These are phyloP conservation scores for Mycena crocata DNA, from an alignment of 768 basidiomycete genomes.

Conservation along the genomic window DNA sequence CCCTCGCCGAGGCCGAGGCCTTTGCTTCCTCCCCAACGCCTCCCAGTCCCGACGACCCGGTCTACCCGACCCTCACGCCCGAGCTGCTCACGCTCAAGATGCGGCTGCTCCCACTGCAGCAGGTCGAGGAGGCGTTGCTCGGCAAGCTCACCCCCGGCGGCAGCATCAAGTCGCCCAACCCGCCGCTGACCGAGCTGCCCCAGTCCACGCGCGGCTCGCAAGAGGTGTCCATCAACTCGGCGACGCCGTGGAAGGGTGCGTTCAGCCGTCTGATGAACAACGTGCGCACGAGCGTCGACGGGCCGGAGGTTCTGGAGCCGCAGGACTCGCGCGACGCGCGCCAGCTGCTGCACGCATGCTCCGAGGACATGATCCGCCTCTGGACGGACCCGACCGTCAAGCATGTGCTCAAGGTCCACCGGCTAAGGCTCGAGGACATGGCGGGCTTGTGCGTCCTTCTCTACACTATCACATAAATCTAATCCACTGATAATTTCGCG, in stretches of 20 bases:
- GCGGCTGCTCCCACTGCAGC: slow-evolving; percentile 62
- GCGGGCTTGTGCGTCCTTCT: slow-evolving; percentile 44
- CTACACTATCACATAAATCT: too few species aligned
- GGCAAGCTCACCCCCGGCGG: slow-evolving; percentile 57
- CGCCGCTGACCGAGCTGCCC: slow-evolving; percentile 26
- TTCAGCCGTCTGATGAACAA: slow-evolving; percentile 48
- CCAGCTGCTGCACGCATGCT: slow-evolving; percentile 58
- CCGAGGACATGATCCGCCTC: slow-evolving; percentile 61
- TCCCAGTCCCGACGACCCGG: slow-evolving; percentile 27
- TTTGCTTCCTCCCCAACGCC: slow-evolving; percentile 10
- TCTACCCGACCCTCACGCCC: slow-evolving; percentile 49
- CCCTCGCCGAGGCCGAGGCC: slow-evolving; percentile 35
- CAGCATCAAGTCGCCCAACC: slow-evolving; percentile 12
- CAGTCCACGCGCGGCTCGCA: slow-evolving; percentile 12
- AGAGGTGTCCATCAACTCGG: slow-evolving; percentile 51
- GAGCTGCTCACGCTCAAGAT: slow-evolving; percentile 59
- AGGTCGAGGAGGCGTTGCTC: slow-evolving; percentile 62
- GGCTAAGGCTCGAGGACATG: slow-evolving; percentile 62
- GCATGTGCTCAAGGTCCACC: slow-evolving; percentile 52
- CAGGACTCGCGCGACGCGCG: slow-evolving; percentile 56
- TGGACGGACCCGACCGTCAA: slow-evolving; percentile 61
- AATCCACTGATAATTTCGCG: not conserved
- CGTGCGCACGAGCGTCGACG: slow-evolving; percentile 42
- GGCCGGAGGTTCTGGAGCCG: slow-evolving; percentile 42
- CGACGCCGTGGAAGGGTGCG: slow-evolving; percentile 47